These are phyloP conservation scores for Oligophagozyma castellii DNA, from an alignment of 1,139 yeast species.

Conservation along the genomic window DNA sequence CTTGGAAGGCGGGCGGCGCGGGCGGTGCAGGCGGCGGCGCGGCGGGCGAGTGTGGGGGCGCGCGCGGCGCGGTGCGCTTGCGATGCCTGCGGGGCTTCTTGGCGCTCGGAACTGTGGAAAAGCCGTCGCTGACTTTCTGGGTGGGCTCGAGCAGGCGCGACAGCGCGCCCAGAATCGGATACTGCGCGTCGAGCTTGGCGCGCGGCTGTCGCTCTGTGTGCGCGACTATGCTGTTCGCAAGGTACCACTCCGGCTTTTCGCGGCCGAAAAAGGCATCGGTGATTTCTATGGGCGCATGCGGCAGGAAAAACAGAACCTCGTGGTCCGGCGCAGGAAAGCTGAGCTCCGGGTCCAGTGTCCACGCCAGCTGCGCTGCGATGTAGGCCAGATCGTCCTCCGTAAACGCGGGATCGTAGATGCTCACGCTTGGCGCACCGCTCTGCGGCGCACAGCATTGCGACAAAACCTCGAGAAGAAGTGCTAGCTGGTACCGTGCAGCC, in stretches of 20 bases:
- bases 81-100: conserved; percentile 23
- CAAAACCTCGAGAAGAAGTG: conserved; percentile 33
- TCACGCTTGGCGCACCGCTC: conserved; percentile 21
- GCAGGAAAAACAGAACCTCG: conserved; percentile 48
- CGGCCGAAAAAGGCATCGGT: conserved; percentile 32
- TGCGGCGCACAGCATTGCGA: conserved; percentile 10
- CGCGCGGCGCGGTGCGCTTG: conserved; percentile 24
- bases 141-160: conserved; percentile 25
- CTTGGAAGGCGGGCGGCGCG: conserved; percentile 32
- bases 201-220: conserved; percentile 41
- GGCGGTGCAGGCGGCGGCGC: too few species aligned
- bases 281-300: conserved; percentile 59
- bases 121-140: conserved; percentile 10
- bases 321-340: too few species aligned
- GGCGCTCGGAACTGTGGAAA: conserved; percentile 17
- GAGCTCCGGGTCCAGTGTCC: conserved; percentile 10
- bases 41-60: conserved; percentile 28
- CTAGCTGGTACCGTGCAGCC: conserved; percentile 54
- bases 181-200: conserved; percentile 29
- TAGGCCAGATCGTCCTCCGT: conserved; percentile 30
- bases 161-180: conserved; percentile 31
- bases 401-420: conserved; percentile 57
- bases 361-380: conserved; percentile 18
- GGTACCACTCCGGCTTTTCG: conserved; percentile 27
- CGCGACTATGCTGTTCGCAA: conserved; percentile 37